phyloP scores from a whole-genome alignment of 345 rosid genomes.

The Punica granatum region DNA sequence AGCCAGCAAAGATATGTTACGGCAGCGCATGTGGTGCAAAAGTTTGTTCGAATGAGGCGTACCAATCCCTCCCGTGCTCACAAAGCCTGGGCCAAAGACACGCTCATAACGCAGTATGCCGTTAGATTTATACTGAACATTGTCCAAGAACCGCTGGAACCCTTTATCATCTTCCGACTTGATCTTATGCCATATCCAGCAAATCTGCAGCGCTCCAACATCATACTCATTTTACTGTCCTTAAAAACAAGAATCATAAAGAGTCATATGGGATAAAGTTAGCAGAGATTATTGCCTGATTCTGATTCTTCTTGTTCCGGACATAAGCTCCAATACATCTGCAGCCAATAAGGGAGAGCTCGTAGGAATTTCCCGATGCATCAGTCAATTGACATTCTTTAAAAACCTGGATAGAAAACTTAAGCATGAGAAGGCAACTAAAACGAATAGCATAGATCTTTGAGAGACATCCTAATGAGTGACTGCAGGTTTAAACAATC shows the following conservation, averaged over 20 bases:
- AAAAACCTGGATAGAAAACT: slow-evolving; percentile 46
- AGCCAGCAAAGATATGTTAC: not conserved
- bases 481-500: not conserved
- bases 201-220: slow-evolving; percentile 54
- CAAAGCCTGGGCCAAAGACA: slow-evolving; percentile 87
- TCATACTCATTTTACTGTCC: not conserved
- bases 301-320: slow-evolving; percentile 81
- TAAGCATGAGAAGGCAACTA: not conserved
- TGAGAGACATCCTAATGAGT: not conserved
- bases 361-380: slow-evolving; percentile 52
- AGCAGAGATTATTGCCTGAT: slow-evolving; percentile 47
- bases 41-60: slow-evolving; percentile 36
- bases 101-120: slow-evolving; percentile 92
- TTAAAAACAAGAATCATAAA: not conserved
- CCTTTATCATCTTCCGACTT: slow-evolving; percentile 65
- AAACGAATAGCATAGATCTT: not conserved
- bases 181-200: slow-evolving; percentile 96
- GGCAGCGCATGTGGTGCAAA: slow-evolving; percentile 9
- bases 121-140: slow-evolving; percentile 74
- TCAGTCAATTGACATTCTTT: slow-evolving; percentile 60
- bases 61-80: slow-evolving; percentile 97
- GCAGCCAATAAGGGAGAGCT: slow-evolving; percentile 74
- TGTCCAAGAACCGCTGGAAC: slow-evolving; percentile 93
- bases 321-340: slow-evolving; percentile 97
- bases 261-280: not conserved